Conservation (phyloP, 805 yeast species). For the Jamesozyma piceae region DNA sequence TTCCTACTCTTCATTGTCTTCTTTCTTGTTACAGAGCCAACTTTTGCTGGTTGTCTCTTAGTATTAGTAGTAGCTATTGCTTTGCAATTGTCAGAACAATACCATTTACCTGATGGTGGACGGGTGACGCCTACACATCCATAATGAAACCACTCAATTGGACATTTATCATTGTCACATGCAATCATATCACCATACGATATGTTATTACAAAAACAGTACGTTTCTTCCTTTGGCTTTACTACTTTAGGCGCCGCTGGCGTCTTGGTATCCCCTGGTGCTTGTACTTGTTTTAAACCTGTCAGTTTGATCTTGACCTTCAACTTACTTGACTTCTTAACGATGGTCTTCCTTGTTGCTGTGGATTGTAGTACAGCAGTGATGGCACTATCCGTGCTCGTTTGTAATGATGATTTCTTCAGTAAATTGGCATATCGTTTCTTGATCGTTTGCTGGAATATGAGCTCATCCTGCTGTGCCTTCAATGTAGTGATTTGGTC, state of each 20-base stretch:
- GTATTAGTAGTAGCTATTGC: constrained; percentile 1
- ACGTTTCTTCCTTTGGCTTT: constrained; percentile 15
- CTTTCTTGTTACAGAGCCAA: too few species aligned
- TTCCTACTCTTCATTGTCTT: constrained; percentile 4
- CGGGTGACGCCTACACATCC: constrained; percentile 58
- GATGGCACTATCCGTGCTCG: neutral
- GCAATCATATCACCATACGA: constrained; percentile 79
- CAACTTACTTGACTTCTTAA: neutral
- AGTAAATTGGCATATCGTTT: neutral
- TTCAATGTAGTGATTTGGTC: constrained; percentile 7
- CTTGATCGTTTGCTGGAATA: neutral
- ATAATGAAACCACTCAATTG: constrained; percentile 73
- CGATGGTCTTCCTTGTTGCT: neutral
- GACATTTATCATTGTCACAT: constrained; percentile 72
- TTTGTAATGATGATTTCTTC: neutral
- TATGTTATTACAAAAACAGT: constrained; percentile 40
- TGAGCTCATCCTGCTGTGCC: constrained; percentile 1
- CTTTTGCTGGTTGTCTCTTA: too few species aligned
- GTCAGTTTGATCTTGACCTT: constrained; percentile 3
- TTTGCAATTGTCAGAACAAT: constrained; percentile 44
- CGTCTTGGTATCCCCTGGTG: too few species aligned
- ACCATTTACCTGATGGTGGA: constrained; percentile 64
- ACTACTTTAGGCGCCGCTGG: too few species aligned
- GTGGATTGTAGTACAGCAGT: neutral
- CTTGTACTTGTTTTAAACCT: neutral